phyloP scores from a whole-genome alignment of 305 asterid species.

The Fraxinus paxiana region DNA sequence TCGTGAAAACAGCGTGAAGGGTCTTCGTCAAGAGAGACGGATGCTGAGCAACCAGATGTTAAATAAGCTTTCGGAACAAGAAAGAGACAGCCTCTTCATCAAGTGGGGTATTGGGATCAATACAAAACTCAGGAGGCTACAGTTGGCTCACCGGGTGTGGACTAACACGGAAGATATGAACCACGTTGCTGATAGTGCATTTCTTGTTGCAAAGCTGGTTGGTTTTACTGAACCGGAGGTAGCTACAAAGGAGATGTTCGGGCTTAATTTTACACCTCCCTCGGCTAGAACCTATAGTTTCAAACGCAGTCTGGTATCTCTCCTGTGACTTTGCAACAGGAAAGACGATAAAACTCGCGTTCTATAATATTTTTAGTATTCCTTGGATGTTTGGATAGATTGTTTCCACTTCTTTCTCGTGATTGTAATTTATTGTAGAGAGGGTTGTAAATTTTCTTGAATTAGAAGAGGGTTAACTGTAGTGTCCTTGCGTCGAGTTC shows the following conservation, averaged over 20 bases:
- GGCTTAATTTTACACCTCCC: slow-evolving; percentile 68
- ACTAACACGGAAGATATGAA: slow-evolving; percentile 54
- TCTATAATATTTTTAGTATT: slow-evolving; percentile 13
- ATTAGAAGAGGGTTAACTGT: slow-evolving; percentile 20
- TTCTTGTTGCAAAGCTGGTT: slow-evolving; percentile 62
- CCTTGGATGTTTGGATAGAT: not conserved
- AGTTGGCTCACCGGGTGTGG: slow-evolving; percentile 68
- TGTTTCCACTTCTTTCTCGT: not conserved
- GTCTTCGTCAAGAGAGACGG: slow-evolving; percentile 64
- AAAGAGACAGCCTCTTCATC: slow-evolving; percentile 61
- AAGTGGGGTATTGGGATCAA: slow-evolving; percentile 73
- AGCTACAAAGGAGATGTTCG: slow-evolving; percentile 75
- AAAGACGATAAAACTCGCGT: not conserved
- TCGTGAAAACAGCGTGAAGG: slow-evolving; percentile 50
- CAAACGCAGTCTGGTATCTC: slow-evolving; percentile 51
- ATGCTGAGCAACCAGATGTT: slow-evolving; percentile 65
- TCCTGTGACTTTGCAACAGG: slow-evolving; percentile 35
- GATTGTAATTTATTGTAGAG: slow-evolving; percentile 16
- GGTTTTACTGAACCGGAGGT: slow-evolving; percentile 54
- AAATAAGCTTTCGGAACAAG: slow-evolving; percentile 68
- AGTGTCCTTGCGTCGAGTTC: slow-evolving; percentile 14
- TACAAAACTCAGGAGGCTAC: slow-evolving; percentile 66
- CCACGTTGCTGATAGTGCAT: slow-evolving; percentile 70
- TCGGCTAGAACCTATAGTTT: slow-evolving; percentile 52
- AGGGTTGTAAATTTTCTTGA: not conserved